Evolutionary conservation across 169 alveolate genomes (phyloP).

Genomic region (Cryptosporidium tyzzeri): DNA sequence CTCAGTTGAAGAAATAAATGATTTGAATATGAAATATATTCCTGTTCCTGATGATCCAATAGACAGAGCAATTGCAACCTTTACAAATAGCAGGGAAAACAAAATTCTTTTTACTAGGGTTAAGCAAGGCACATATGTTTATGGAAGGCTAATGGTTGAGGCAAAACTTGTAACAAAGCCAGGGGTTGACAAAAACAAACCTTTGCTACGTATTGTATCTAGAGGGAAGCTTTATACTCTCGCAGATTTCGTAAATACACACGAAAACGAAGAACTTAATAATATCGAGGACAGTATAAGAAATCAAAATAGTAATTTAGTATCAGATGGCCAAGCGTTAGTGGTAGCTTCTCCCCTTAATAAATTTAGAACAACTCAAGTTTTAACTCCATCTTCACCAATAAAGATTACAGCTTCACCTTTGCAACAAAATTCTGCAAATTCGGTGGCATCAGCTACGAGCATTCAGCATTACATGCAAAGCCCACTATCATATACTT

Average conservation of each 20-base stretch:
- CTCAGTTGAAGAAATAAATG: slow-evolving; percentile 71
- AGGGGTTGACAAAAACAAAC: slow-evolving; percentile 69
- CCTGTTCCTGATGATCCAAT: slow-evolving; percentile 75
- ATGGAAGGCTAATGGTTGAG: slow-evolving; percentile 76
- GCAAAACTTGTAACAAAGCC: slow-evolving; percentile 73
- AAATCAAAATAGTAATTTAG: slow-evolving; percentile 49
- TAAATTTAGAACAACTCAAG: slow-evolving; percentile 43
- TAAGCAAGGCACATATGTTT: slow-evolving; percentile 70
- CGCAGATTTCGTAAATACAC: slow-evolving; percentile 69
- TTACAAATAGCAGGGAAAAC: slow-evolving; percentile 60
- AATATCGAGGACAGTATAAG: slow-evolving; percentile 56
- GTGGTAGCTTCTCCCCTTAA: slow-evolving; percentile 58
- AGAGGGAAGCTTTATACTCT: slow-evolving; percentile 70
- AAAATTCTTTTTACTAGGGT: slow-evolving; percentile 61
- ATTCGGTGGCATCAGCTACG: slow-evolving; percentile 11
- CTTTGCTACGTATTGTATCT: slow-evolving; percentile 53
- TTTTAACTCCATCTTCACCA: slow-evolving; percentile 23
- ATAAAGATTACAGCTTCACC: slow-evolving; percentile 28
- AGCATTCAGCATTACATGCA: slow-evolving; percentile 39
- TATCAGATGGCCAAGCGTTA: slow-evolving; percentile 50
- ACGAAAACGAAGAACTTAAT: slow-evolving; percentile 57
- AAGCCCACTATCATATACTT: slow-evolving; percentile 47
- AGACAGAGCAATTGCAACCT: slow-evolving; percentile 75
- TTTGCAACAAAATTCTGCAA: slow-evolving; percentile 4
- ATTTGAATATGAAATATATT: slow-evolving; percentile 39